Conservation (phyloP, 768 basidiomycete species). For the Termitomyces sp. region DNA sequence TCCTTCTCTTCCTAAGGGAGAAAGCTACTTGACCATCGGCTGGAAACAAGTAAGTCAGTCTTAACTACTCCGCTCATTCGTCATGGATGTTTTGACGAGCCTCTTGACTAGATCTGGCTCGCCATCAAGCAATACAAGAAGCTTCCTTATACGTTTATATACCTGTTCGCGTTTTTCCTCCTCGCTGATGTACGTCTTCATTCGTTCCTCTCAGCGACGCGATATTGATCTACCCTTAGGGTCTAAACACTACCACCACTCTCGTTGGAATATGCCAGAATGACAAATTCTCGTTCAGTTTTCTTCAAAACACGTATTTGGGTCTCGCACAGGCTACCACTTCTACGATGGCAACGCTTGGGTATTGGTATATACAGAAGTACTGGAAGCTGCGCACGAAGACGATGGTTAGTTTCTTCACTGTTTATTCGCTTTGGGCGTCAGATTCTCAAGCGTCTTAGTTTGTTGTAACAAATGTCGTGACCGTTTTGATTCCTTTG, state of each 20-base stretch:
- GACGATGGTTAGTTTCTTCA: slow-evolving; percentile 51
- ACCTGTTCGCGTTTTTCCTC: slow-evolving; percentile 73
- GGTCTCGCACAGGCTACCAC: slow-evolving; percentile 73
- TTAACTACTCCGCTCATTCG: neutral
- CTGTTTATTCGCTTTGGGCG: neutral
- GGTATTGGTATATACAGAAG: slow-evolving; percentile 80
- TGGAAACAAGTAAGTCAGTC: slow-evolving; percentile 75
- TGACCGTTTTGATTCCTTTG: slow-evolving; percentile 71
- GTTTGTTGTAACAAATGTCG: slow-evolving; percentile 74
- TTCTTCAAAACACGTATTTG: slow-evolving; percentile 75
- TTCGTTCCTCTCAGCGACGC: neutral
- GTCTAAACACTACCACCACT: slow-evolving; percentile 74
- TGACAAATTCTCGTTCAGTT: slow-evolving; percentile 75
- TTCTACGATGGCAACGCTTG: slow-evolving; percentile 65
- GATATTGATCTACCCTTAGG: slow-evolving; percentile 35
- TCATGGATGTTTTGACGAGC: neutral
- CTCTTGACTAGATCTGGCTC: slow-evolving; percentile 58
- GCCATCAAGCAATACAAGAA: slow-evolving; percentile 71
- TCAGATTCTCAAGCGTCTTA: slow-evolving; percentile 18
- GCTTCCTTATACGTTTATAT: slow-evolving; percentile 78
- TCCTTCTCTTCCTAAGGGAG: slow-evolving; percentile 69
- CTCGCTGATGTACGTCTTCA: slow-evolving; percentile 57
- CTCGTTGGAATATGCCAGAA: slow-evolving; percentile 76
- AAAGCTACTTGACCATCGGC: slow-evolving; percentile 74
- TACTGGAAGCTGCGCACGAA: slow-evolving; percentile 79